A percentile compares a stretch with the other conserved stretches of the same genome.
phyloP scores from a whole-genome alignment of 176 grass and related monocot species.

The Musa acuminata region DNA sequence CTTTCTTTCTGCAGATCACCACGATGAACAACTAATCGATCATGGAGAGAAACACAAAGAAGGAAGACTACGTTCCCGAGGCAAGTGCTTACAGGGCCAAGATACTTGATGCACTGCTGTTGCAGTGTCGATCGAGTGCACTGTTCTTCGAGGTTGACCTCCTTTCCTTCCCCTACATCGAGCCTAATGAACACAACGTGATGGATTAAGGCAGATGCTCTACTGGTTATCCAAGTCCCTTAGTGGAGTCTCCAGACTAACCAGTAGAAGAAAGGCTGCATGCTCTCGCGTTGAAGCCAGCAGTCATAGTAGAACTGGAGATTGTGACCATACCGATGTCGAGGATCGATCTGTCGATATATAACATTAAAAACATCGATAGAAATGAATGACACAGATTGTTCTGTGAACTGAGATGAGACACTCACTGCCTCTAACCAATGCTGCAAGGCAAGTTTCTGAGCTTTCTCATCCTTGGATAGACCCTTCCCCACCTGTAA shows the following conservation, averaged over 20 bases:
- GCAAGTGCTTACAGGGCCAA: conserved; percentile 32
- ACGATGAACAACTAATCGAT: neutral
- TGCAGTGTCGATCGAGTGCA: conserved; percentile 49
- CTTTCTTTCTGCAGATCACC: conserved; percentile 26
- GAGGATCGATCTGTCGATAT: conserved; percentile 62
- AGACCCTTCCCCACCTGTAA: conserved; percentile 75
- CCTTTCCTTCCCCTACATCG: conserved; percentile 80
- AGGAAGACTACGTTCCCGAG: neutral
- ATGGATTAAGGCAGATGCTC: neutral
- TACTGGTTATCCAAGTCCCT: neutral
- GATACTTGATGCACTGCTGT: conserved; percentile 71
- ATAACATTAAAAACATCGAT: conserved; percentile 10
- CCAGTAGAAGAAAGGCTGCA: conserved; percentile 94
- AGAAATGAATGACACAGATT: neutral
- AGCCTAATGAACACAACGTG: conserved; percentile 21
- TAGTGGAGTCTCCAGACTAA: neutral
- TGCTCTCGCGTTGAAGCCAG: conserved; percentile 65
- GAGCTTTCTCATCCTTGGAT: conserved; percentile 77
- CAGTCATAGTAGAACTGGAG: conserved; percentile 78
- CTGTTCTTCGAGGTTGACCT: conserved; percentile 39
- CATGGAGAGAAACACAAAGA: neutral
- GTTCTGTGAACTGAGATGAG: neutral
- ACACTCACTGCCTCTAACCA: conserved; percentile 85
- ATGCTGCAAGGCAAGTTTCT: conserved; percentile 83
- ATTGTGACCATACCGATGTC: conserved; percentile 91